These are phyloP conservation scores for Penicillium sp. DNA, from an alignment of 2,329 filamentous ascomycete genomes.

Conservation along the genomic window DNA sequence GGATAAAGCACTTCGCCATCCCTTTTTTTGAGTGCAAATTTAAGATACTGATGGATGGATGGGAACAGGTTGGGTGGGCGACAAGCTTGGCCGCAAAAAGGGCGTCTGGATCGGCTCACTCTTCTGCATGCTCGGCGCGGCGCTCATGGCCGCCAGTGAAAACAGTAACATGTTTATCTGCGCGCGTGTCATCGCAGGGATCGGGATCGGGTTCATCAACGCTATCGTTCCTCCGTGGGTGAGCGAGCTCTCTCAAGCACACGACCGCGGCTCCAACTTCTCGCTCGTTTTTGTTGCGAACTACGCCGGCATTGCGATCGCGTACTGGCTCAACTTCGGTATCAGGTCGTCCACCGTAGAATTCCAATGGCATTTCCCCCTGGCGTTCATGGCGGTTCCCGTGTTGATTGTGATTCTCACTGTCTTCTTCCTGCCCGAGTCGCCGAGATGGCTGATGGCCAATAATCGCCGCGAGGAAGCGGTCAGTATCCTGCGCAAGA, in stretches of 20 bases:
- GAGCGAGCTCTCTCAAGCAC: constrained; percentile 26
- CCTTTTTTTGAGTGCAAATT: not conserved
- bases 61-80: constrained; percentile 23
- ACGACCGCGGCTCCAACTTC: constrained; percentile 28
- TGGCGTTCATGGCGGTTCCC: constrained; percentile 29
- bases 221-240: constrained; percentile 29
- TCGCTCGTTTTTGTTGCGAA: constrained; percentile 31
- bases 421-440: constrained; percentile 44
- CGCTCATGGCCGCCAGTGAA: constrained; percentile 16
- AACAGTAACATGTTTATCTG: constrained; percentile 31
- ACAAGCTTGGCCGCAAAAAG: constrained; percentile 27
- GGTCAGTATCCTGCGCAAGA: constrained; percentile 36
- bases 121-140: constrained; percentile 27
- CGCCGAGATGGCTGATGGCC: constrained; percentile 44
- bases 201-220: constrained; percentile 34
- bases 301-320: constrained; percentile 28
- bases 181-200: constrained; percentile 30
- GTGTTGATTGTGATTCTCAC: constrained; percentile 22
- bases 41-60: constrained; percentile 1
- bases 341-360: constrained; percentile 15
- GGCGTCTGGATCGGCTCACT: constrained; percentile 24
- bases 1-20: not conserved
- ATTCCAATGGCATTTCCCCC: constrained; percentile 30
- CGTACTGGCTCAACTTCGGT: constrained; percentile 33
- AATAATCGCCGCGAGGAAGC: constrained; percentile 34